phyloP scores from a whole-genome alignment of 2,329 filamentous ascomycete species.

The Anthostomella pinea region DNA sequence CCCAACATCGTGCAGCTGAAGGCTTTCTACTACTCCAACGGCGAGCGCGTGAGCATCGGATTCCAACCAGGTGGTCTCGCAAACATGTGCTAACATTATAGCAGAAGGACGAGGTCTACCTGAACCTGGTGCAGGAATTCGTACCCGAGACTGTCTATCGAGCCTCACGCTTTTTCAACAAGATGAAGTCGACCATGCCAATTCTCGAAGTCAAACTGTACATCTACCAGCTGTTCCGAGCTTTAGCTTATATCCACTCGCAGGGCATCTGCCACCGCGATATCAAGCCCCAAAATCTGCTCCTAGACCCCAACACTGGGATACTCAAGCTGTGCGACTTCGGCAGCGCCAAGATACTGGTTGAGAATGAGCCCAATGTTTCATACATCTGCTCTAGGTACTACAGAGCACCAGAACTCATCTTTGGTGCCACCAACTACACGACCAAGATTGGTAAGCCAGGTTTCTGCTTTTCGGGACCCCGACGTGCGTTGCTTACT shows the following conservation, averaged over 20 bases:
- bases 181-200: slow-evolving; percentile 99
- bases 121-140: slow-evolving; percentile 96
- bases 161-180: slow-evolving; percentile 98
- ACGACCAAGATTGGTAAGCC: slow-evolving; percentile 96
- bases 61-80: too few species aligned
- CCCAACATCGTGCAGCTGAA: slow-evolving; percentile 99
- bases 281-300: slow-evolving; percentile 97
- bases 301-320: slow-evolving; percentile 86
- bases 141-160: slow-evolving; percentile 98
- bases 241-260: slow-evolving; percentile 97
- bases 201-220: slow-evolving; percentile 98
- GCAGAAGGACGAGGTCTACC: slow-evolving; percentile 96
- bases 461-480: neutral
- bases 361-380: slow-evolving; percentile 98
- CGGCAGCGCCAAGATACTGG: slow-evolving; percentile 95
- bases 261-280: slow-evolving; percentile 98
- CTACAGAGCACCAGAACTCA: slow-evolving; percentile 95
- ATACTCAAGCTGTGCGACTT: slow-evolving; percentile 98
- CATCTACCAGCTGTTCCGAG: slow-evolving; percentile 98
- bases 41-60: slow-evolving; percentile 74
- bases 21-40: slow-evolving; percentile 99
- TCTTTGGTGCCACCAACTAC: slow-evolving; percentile 98
- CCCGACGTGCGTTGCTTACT: slow-evolving; percentile 3
- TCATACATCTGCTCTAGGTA: slow-evolving; percentile 99
- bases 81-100: slow-evolving; percentile 17